These are phyloP conservation scores for Rutstroemia sp. DNA, from an alignment of 2,329 filamentous ascomycete genomes.

Conservation along the genomic window DNA sequence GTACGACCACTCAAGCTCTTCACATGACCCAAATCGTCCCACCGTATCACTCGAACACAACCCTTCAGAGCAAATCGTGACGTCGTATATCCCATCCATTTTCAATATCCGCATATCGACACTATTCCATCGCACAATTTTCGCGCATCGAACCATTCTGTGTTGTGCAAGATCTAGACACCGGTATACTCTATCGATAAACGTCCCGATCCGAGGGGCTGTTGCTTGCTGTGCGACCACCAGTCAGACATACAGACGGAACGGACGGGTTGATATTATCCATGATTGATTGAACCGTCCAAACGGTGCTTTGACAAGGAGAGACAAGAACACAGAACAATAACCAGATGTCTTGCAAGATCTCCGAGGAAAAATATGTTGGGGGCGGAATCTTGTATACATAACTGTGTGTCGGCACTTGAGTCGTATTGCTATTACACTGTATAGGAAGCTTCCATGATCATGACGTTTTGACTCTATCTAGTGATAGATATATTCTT, in stretches of 20 bases:
- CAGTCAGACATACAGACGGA: background rate
- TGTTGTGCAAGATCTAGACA: too few relatives aligned
- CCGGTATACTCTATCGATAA: too few relatives aligned
- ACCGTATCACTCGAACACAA: conserved; percentile 1
- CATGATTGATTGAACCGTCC: background rate
- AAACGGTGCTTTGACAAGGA: background rate
- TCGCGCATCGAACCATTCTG: too few relatives aligned
- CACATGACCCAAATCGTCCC: conserved; percentile 9
- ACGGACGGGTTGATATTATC: background rate
- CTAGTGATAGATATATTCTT: background rate
- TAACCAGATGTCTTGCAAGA: background rate
- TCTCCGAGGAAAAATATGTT: background rate
- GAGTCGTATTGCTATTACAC: background rate
- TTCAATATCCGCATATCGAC: background rate
- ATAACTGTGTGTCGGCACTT: conserved; percentile 5
- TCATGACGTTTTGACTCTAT: background rate
- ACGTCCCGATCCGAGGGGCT: background rate
- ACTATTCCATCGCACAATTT: background rate
- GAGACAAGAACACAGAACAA: background rate
- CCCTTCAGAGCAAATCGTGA: background rate
- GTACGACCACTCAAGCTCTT: conserved; percentile 1
- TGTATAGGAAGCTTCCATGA: background rate
- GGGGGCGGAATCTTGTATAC: conserved; percentile 6
- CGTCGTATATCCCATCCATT: background rate
- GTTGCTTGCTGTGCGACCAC: background rate